Evolutionary conservation across 1,284 basidiomycete genomes (phyloP).

Genomic region (Tranzscheliella williamsii): DNA sequence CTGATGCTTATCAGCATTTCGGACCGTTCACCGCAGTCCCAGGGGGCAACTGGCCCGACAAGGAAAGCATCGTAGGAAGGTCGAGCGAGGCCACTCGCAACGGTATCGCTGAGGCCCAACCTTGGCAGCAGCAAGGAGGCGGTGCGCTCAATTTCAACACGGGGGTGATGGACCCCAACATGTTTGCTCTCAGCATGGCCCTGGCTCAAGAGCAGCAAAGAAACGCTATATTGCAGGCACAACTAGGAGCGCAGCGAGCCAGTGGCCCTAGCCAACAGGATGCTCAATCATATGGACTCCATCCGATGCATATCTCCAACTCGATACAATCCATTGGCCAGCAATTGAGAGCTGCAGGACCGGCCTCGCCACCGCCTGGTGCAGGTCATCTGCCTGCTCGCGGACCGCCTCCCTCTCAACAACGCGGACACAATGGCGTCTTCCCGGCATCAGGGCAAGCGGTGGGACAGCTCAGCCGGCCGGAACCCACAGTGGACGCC

Average conservation of each 20-base stretch:
- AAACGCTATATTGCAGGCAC: slow-evolving; percentile 39
- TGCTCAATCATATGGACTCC: slow-evolving; percentile 29
- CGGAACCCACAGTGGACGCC: not conserved
- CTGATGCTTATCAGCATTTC: slow-evolving; percentile 5
- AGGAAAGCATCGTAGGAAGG: slow-evolving; percentile 20
- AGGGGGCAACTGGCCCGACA: slow-evolving; percentile 21
- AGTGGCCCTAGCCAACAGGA: slow-evolving; percentile 7
- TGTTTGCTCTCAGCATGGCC: slow-evolving; percentile 43
- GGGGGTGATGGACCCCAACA: slow-evolving; percentile 13
- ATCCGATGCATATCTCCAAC: slow-evolving; percentile 18
- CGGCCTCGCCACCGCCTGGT: slow-evolving; percentile 6
- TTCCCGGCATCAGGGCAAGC: no score
- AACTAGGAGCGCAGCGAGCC: slow-evolving; percentile 18
- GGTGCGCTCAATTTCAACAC: not conserved
- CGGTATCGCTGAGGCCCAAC: not conserved
- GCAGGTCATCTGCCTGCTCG: slow-evolving; percentile 10
- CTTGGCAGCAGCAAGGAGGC: not conserved
- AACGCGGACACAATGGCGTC: not conserved
- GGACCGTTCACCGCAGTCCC: slow-evolving; percentile 40
- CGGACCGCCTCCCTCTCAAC: not conserved
- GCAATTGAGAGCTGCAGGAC: slow-evolving; percentile 18
- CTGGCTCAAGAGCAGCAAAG: slow-evolving; percentile 45
- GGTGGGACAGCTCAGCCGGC: not conserved
- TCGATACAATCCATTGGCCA: slow-evolving; percentile 25
- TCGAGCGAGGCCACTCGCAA: not conserved